Percentiles rank a stretch among this genome's conserved stretches.
phyloP scores from a whole-genome alignment of 1,284 basidiomycete genomes.

The Veloboletus limbatus region DNA sequence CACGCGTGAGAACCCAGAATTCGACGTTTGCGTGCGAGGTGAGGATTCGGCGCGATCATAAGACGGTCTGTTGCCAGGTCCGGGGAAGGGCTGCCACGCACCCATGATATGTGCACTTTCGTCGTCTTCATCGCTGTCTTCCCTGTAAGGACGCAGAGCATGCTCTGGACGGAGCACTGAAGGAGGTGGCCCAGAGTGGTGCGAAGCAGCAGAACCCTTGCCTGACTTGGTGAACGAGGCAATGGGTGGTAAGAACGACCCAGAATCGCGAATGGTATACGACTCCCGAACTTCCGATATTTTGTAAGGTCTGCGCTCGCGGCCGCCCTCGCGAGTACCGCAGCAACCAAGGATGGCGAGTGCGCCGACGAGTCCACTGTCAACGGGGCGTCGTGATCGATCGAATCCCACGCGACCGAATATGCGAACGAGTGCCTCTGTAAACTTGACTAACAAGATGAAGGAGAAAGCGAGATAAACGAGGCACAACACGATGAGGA shows the following conservation, averaged over 20 bases:
- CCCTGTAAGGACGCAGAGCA: constrained; percentile 68
- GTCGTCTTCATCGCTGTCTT: constrained; percentile 74
- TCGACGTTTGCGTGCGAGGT: constrained; percentile 36
- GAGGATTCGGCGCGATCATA: constrained; percentile 29
- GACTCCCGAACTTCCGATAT: constrained; percentile 31
- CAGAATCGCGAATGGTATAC: constrained; percentile 32
- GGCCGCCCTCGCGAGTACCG: constrained; percentile 48
- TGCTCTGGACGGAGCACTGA: constrained; percentile 77
- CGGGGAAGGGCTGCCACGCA: constrained; percentile 73
- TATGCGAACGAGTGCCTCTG: constrained; percentile 83
- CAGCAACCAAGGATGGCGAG: constrained; percentile 74
- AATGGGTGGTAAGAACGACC: constrained; percentile 45
- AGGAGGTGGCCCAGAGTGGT: constrained; percentile 59
- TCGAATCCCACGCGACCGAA: constrained; percentile 82
- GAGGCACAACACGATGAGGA: constrained; percentile 83
- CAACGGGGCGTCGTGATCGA: constrained; percentile 73
- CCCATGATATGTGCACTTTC: constrained; percentile 81
- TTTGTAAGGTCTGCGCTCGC: constrained; percentile 26
- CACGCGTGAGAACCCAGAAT: constrained; percentile 72
- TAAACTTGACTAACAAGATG: constrained; percentile 81
- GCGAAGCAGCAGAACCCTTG: constrained; percentile 28
- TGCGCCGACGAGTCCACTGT: constrained; percentile 84
- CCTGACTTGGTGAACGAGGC: constrained; percentile 25
- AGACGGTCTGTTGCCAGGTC: constrained; percentile 49
- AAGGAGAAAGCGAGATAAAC: constrained; percentile 78